These are phyloP conservation scores for Tolypocladium paradoxum DNA, from an alignment of 2,329 filamentous ascomycete genomes.

Conservation along the genomic window DNA sequence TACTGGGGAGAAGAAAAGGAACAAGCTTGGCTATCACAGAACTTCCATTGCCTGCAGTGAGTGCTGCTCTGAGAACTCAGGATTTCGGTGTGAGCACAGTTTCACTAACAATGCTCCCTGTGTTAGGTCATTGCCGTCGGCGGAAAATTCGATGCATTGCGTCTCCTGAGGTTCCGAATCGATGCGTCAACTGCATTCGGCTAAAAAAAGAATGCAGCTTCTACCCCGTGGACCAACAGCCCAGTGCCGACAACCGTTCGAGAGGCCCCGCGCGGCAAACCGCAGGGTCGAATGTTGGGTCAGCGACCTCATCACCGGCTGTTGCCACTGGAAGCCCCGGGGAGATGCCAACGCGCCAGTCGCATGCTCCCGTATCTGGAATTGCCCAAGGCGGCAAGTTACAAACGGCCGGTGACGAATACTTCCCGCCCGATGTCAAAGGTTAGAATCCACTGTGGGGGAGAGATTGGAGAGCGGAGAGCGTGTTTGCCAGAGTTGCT, in stretches of 20 bases:
- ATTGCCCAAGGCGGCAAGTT: slow-evolving; percentile 6
- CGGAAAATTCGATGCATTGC: slow-evolving; percentile 89
- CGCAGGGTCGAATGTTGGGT: slow-evolving; percentile 27
- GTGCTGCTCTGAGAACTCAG: slow-evolving; percentile 25
- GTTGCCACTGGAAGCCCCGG: slow-evolving; percentile 29
- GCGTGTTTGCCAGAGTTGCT: not conserved
- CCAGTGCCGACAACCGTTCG: slow-evolving; percentile 34
- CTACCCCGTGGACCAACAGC: slow-evolving; percentile 73
- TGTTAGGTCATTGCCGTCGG: slow-evolving; percentile 83
- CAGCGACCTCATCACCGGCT: slow-evolving; percentile 38
- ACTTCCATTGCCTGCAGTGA: slow-evolving; percentile 93
- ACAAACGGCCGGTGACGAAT: slow-evolving; percentile 26
- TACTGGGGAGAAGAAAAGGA: slow-evolving; percentile 52
- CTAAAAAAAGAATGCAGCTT: slow-evolving; percentile 93
- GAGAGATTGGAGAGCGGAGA: not conserved
- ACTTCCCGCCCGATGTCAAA: slow-evolving; percentile 28
- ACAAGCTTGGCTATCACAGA: slow-evolving; percentile 91
- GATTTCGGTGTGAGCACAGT: not conserved
- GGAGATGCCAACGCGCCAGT: slow-evolving; percentile 26
- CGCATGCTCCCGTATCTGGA: slow-evolving; percentile 4
- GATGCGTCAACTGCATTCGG: slow-evolving; percentile 87
- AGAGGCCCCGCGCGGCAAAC: slow-evolving; percentile 29
- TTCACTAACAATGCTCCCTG: not conserved
- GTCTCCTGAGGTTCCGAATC: slow-evolving; percentile 61
- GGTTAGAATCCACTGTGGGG: slow-evolving; percentile 23